Conservation (phyloP, 2,329 filamentous ascomycete genomes). For the Colletotrichum sansevieriae region DNA sequence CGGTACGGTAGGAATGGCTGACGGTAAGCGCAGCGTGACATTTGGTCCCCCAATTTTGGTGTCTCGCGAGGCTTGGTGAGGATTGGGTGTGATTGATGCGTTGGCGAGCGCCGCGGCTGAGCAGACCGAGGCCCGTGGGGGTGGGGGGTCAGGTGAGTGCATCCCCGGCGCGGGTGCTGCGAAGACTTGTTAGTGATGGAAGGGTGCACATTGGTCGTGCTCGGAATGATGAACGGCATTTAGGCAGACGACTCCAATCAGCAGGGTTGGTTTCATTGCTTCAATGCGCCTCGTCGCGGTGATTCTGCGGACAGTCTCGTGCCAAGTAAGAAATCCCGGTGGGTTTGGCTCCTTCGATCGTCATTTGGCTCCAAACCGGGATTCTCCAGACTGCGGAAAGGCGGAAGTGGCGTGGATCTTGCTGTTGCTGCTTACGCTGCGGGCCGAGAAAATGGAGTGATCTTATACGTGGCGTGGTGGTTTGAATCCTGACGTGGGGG, state of each 20-base stretch:
- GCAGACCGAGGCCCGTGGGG: slow-evolving; percentile 21
- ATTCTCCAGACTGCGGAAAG: slow-evolving; percentile 3
- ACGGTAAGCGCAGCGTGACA: slow-evolving; percentile 37
- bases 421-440: slow-evolving; percentile 13
- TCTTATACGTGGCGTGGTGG: slow-evolving; percentile 21
- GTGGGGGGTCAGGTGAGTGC: slow-evolving; percentile 25
- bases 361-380: slow-evolving; percentile 1
- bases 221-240: slow-evolving; percentile 1
- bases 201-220: background rate
- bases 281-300: background rate
- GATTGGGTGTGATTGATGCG: slow-evolving; percentile 38
- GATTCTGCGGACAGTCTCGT: background rate
- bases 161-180: slow-evolving; percentile 1
- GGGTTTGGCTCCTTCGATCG: background rate
- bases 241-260: slow-evolving; percentile 16
- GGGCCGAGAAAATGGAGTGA: slow-evolving; percentile 21
- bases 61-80: background rate
- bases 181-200: background rate
- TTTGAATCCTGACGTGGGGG: slow-evolving; percentile 11
- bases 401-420: slow-evolving; percentile 6
- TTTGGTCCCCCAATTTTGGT: slow-evolving; percentile 14
- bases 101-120: slow-evolving; percentile 38
- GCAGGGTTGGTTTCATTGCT: background rate
- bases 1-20: slow-evolving; percentile 9
- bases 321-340: background rate